A percentile compares a stretch with the other conserved stretches of the same genome.
These are phyloP conservation scores for Diaporthe velutina DNA, from an alignment of 2,329 filamentous ascomycete genomes.

Conservation along the genomic window DNA sequence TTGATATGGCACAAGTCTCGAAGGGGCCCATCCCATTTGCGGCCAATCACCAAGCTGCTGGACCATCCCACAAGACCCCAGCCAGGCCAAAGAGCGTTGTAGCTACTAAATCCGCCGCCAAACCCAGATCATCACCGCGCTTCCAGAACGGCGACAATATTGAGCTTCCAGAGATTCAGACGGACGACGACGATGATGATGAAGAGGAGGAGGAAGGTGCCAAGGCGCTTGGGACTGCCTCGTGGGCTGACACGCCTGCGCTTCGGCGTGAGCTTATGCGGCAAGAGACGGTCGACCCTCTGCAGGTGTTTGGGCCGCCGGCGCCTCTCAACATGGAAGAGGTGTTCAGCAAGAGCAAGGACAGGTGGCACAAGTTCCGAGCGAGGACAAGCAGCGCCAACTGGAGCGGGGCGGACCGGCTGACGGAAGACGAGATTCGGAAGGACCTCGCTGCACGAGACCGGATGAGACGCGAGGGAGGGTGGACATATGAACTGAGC, in stretches of 20 bases:
- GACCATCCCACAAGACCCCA: conserved; percentile 76
- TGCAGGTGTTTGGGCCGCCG: conserved; percentile 89
- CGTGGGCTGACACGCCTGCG: conserved; percentile 91
- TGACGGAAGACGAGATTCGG: conserved; percentile 89
- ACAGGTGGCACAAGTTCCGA: conserved; percentile 87
- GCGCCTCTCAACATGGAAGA: conserved; percentile 94
- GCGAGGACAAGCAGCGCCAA: conserved; percentile 94
- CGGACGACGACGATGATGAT: conserved; percentile 91
- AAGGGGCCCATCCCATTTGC: conserved; percentile 93
- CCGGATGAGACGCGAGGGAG: conserved; percentile 83
- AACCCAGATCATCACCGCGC: conserved; percentile 81
- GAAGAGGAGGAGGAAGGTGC: conserved; percentile 68
- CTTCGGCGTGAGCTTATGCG: conserved; percentile 80
- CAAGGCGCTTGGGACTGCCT: conserved; percentile 71
- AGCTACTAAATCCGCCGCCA: conserved; percentile 68
- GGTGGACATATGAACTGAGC: conserved; percentile 80
- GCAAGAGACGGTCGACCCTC: conserved; percentile 89
- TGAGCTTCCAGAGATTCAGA: conserved; percentile 93
- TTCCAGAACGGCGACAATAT: conserved; percentile 93
- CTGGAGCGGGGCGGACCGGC: conserved; percentile 84
- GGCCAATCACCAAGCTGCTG: conserved; percentile 71
- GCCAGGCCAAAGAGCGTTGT: conserved; percentile 64
- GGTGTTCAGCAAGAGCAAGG: conserved; percentile 91
- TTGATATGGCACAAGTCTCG: conserved; percentile 89
- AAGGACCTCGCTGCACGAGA: conserved; percentile 85